A percentile compares a stretch with the other conserved stretches of the same genome.
phyloP scores from a whole-genome alignment of 768 basidiomycete genomes.

The Psilocybe subaeruginosa region DNA sequence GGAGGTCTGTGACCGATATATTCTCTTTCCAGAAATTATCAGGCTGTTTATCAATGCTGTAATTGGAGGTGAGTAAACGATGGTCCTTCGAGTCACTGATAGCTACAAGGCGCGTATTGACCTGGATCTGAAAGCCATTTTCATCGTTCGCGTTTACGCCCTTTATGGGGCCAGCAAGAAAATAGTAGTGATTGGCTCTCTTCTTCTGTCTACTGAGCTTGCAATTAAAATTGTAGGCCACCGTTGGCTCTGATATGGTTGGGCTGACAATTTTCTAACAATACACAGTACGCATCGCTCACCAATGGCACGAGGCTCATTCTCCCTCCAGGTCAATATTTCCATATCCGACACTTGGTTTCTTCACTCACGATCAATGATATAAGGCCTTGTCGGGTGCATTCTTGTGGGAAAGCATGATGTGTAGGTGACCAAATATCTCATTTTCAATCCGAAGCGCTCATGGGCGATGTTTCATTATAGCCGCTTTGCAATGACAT shows the following conservation, averaged over 20 bases:
- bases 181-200: not conserved
- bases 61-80: too few relatives aligned
- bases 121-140: conserved; percentile 2
- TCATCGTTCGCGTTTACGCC: conserved; percentile 8
- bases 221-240: too few relatives aligned
- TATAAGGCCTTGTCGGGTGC: too few relatives aligned
- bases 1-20: too few relatives aligned
- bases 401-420: not conserved
- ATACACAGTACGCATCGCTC: not conserved
- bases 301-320: not conserved
- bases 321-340: too few relatives aligned
- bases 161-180: not conserved
- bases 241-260: not conserved
- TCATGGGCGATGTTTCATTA: not conserved
- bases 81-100: not conserved
- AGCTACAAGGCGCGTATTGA: not conserved
- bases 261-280: not conserved
- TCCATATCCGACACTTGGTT: too few relatives aligned
- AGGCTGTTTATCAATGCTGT: too few relatives aligned
- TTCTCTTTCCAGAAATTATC: too few relatives aligned
- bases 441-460: not conserved
- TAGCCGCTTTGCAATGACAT: not conserved
- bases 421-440: not conserved
- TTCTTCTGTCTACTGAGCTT: not conserved
- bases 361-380: too few relatives aligned